Conservation (phyloP, 306 rosid species). For the Rosa multiflora region DNA sequence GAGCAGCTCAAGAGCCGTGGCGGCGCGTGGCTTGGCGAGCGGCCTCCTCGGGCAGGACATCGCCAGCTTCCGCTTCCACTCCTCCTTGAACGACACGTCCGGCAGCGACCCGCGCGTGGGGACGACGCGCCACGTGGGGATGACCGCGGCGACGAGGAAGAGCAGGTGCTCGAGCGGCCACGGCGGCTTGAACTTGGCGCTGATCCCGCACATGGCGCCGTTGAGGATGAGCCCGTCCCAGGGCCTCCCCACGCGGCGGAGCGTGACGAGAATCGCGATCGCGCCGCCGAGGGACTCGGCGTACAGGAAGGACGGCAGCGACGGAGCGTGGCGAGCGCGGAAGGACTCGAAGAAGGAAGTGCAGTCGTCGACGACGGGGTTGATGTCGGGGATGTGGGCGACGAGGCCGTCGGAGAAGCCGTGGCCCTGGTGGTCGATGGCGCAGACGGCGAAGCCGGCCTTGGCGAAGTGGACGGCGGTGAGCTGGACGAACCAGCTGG, state of each 20-base stretch:
- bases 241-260: constrained; percentile 37
- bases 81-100: constrained; percentile 76
- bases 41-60: constrained; percentile 65
- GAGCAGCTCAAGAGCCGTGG: constrained; percentile 81
- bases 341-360: constrained; percentile 61
- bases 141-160: constrained; percentile 56
- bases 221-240: constrained; percentile 81
- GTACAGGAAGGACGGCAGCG: constrained; percentile 74
- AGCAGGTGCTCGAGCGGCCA: constrained; percentile 95
- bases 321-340: constrained; percentile 50
- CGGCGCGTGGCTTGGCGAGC: constrained; percentile 74
- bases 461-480: constrained; percentile 76
- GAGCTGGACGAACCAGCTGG: constrained; percentile 95
- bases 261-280: constrained; percentile 69
- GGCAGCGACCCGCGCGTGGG: constrained; percentile 88
- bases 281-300: constrained; percentile 97
- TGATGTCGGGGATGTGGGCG: constrained; percentile 83
- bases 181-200: constrained; percentile 90
- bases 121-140: constrained; percentile 91
- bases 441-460: constrained; percentile 83
- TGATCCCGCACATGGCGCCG: constrained; percentile 97
- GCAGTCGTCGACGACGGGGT: constrained; percentile 88
- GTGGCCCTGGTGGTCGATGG: constrained; percentile 96
- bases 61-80: constrained; percentile 84
- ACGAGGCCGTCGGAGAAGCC: constrained; percentile 94